Conservation (phyloP, 371 early-diverging fungal species). For the Mucor velutinosus region DNA sequence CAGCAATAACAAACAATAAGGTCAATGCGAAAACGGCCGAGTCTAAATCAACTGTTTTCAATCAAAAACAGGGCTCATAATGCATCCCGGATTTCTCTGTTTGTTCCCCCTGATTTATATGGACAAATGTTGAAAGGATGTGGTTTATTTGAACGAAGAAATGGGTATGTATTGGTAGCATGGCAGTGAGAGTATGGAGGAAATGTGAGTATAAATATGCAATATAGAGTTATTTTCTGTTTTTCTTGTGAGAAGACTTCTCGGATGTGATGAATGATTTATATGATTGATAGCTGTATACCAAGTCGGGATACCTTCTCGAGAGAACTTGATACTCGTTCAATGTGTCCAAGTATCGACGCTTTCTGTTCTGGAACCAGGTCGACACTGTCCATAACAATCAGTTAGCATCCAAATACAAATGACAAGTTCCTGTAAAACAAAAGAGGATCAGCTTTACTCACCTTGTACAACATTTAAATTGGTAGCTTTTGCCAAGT, state of each 20-base stretch:
- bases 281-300: slow-evolving; percentile 35
- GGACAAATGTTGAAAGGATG: neutral
- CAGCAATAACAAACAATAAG: too few relatives aligned
- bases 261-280: slow-evolving; percentile 12
- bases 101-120: too few relatives aligned
- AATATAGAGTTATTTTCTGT: neutral
- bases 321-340: slow-evolving; percentile 22
- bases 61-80: neutral
- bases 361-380: slow-evolving; percentile 49
- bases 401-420: neutral
- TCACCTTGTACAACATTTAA: slow-evolving; percentile 38
- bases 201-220: neutral
- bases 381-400: slow-evolving; percentile 35
- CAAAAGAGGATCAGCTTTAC: neutral
- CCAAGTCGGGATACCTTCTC: slow-evolving; percentile 20
- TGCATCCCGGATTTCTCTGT: neutral
- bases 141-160: neutral
- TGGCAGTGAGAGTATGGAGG: neutral
- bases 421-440: neutral
- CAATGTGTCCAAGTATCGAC: slow-evolving; percentile 37
- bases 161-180: neutral
- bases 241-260: slow-evolving; percentile 6
- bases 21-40: neutral
- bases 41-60: neutral
- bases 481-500: slow-evolving; percentile 26